Conservation (phyloP, 352 stramenopile species). For the Phytophthora sojae region DNA sequence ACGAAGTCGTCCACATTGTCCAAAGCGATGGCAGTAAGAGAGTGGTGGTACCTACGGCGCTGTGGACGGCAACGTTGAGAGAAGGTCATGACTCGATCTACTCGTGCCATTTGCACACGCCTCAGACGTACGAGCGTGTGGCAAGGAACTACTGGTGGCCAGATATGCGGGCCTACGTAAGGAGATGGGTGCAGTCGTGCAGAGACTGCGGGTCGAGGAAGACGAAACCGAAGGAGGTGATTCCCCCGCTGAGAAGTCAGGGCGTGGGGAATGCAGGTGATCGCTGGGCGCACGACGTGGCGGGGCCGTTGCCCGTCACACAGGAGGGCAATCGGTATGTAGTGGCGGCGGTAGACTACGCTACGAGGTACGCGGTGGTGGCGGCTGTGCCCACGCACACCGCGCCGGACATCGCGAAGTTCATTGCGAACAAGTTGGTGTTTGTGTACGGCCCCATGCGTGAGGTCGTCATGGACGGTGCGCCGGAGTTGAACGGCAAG, state of each 20-base stretch:
- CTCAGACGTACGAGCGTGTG: background rate
- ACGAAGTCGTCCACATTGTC: no score
- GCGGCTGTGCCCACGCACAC: background rate
- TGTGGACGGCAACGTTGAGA: background rate
- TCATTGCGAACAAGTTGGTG: no score
- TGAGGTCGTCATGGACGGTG: no score
- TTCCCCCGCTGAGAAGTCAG: conserved; percentile 4
- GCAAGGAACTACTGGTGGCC: conserved; percentile 2
- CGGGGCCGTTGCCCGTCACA: background rate
- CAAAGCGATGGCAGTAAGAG: background rate
- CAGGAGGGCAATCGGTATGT: conserved; percentile 2
- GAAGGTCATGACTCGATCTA: background rate
- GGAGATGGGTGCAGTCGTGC: background rate
- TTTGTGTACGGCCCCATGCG: no score
- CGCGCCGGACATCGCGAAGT: background rate
- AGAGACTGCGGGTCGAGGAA: background rate
- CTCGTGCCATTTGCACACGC: background rate
- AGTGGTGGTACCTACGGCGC: background rate
- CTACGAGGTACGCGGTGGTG: conserved; percentile 1
- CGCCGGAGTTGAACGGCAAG: no score
- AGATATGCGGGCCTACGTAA: background rate
- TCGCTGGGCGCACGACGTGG: conserved; percentile 8
- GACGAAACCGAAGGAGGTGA: background rate
- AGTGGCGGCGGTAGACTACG: conserved; percentile 13
- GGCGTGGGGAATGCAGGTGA: background rate